These are phyloP conservation scores for Camelina hispida DNA, from an alignment of 345 rosid genomes.

Conservation along the genomic window DNA sequence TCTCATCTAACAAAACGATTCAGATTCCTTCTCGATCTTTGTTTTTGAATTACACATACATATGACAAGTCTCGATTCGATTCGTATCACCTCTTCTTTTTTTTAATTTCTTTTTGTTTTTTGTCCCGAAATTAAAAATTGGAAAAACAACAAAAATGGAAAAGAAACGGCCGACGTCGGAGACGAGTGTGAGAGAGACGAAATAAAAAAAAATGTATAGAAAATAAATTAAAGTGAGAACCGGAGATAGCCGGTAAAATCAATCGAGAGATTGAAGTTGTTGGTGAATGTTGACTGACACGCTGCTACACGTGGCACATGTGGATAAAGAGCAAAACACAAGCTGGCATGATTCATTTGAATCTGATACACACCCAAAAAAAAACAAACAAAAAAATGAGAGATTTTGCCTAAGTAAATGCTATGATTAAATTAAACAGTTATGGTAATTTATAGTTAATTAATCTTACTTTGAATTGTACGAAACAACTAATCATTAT, in stretches of 20 bases:
- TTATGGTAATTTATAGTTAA: no score
- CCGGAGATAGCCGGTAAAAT: conserved; percentile 41
- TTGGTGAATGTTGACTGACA: conserved; percentile 43
- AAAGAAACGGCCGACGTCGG: conserved; percentile 41
- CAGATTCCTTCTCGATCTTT: conserved; percentile 31
- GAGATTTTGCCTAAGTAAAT: no score
- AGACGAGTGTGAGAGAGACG: background rate
- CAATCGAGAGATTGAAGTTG: background rate
- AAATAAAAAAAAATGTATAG: no score
- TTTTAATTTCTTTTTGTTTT: background rate
- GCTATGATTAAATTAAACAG: no score
- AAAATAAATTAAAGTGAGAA: background rate
- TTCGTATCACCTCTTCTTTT: conserved; percentile 11
- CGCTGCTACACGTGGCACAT: conserved; percentile 47
- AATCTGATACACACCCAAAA: no score
- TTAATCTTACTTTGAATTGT: no score
- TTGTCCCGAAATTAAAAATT: conserved; percentile 17
- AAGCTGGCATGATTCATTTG: conserved; percentile 27
- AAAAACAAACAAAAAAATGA: no score
- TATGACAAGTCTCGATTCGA: conserved; percentile 1
- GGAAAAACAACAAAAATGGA: background rate
- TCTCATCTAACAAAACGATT: conserved; percentile 40
- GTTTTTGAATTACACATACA: background rate
- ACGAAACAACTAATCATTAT: no score
- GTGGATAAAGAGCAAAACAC: conserved; percentile 42